Percentiles rank a stretch among this genome's conserved stretches.
Evolutionary conservation across 768 basidiomycete species (phyloP).

Genomic region (Symmetrospora coprosmae): DNA sequence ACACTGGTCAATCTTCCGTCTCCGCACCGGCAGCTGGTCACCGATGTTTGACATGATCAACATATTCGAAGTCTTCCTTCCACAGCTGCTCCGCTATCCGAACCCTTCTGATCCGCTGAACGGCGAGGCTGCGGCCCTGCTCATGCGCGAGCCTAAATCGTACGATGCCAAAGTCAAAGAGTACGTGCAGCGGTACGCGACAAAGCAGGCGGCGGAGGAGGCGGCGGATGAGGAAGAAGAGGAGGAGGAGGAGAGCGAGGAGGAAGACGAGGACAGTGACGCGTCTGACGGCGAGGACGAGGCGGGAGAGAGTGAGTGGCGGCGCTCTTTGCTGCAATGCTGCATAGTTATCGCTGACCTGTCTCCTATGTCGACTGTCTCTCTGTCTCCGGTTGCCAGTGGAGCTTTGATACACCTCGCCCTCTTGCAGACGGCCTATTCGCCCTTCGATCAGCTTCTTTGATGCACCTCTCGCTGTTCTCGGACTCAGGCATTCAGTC

Average conservation of each 20-base stretch:
- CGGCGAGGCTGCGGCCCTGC: constrained; percentile 88
- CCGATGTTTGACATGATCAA: constrained; percentile 99
- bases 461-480: no score
- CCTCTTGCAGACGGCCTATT: no score
- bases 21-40: constrained; percentile 59
- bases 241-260: constrained; percentile 46
- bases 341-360: no score
- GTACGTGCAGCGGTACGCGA: constrained; percentile 90
- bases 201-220: constrained; percentile 73
- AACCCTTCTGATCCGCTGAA: constrained; percentile 97
- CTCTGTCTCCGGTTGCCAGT: no score
- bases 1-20: not conserved
- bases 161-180: constrained; percentile 95
- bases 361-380: no score
- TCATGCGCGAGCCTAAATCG: constrained; percentile 93
- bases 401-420: no score
- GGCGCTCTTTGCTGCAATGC: not conserved
- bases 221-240: constrained; percentile 51
- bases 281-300: constrained; percentile 12
- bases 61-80: constrained; percentile 95
- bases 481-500: no score
- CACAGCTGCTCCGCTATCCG: constrained; percentile 90
- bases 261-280: constrained; percentile 1
- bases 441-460: no score
- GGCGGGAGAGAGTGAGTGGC: not conserved